A percentile compares a stretch with the other conserved stretches of the same genome.
Conservation (phyloP, 2,329 filamentous ascomycete genomes). For the Monilinia aucupariae region DNA sequence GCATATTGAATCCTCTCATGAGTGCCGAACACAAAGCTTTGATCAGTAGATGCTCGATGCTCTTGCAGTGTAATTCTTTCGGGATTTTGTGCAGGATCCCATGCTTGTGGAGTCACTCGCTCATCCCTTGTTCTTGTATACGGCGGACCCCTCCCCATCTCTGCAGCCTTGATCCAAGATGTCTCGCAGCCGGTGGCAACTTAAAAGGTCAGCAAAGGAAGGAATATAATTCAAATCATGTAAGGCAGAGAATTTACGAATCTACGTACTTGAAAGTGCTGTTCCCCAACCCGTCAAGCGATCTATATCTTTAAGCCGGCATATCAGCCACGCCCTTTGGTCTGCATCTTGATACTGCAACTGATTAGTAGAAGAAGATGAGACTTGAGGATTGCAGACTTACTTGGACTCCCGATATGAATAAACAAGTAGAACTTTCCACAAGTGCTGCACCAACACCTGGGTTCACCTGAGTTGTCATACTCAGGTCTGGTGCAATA, state of each 20-base stretch:
- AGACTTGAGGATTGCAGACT: slow-evolving; percentile 19
- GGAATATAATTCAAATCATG: background rate
- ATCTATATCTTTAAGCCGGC: slow-evolving; percentile 67
- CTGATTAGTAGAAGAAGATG: background rate
- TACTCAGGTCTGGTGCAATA: slow-evolving; percentile 44
- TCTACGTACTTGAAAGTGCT: slow-evolving; percentile 53
- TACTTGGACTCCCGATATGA: slow-evolving; percentile 77
- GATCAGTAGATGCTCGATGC: slow-evolving; percentile 39
- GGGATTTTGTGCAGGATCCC: slow-evolving; percentile 47
- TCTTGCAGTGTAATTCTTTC: slow-evolving; percentile 43
- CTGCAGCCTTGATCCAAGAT: slow-evolving; percentile 70
- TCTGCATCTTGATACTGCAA: slow-evolving; percentile 60
- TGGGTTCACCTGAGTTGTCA: slow-evolving; percentile 60
- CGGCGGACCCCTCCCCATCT: slow-evolving; percentile 68
- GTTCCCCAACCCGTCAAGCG: slow-evolving; percentile 84
- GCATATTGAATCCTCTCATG: slow-evolving; percentile 66
- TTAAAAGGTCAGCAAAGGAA: background rate
- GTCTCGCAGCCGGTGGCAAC: slow-evolving; percentile 78
- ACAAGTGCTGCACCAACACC: slow-evolving; percentile 74
- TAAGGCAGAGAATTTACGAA: background rate
- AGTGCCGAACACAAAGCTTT: slow-evolving; percentile 55
- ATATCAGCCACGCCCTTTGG: slow-evolving; percentile 74
- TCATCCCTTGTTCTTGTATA: slow-evolving; percentile 52
- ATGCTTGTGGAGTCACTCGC: slow-evolving; percentile 38
- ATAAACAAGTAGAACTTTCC: slow-evolving; percentile 75